Evolutionary conservation across 352 stramenopile genomes (phyloP), one percentile per base, ranked within the genome.

Genomic region (Peronosclerospora sorghi): DNA sequence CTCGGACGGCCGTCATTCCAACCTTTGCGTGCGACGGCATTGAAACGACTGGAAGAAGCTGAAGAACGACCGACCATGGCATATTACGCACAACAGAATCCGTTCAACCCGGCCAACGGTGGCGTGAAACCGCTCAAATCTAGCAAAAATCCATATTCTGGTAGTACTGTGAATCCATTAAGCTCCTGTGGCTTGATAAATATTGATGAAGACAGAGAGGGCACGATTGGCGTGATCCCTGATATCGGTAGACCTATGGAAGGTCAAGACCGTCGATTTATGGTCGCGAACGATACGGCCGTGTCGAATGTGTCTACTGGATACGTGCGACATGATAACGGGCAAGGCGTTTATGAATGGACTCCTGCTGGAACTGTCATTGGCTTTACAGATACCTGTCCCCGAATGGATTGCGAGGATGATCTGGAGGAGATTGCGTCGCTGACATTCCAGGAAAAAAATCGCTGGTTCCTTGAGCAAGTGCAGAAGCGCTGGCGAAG

Each of bases 381-480:
- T 35, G 51, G 57, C 15, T 64, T 73, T 12, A 52, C 45, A 0
- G 56, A 78, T 32, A 65, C 51, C 9, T 62, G 41, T 32, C 68
- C 70, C 5, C 70, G 76, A 12, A 68, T 84, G 32, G 63, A 84
- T n/a, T 85, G 68, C 35, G 74, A 86, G 1, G 74, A 89, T 48
- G 73, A 90, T 36, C 59, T 90, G n/a, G 78, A 90, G 55, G 78
- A 87, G 54, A 87, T 90, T 49, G 75, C 75, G 0, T 78, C 78
- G 39, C 54, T 88, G 8, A 86, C 78, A 29, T 88, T 88, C 46
- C 62, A 80, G 26, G 75, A 87, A 34, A 90, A 90, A 67, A 86
- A 85, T 34, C 68, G 68, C 19, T 90, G 78, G 78, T 90, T 90
- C 39, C 47, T 90, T 9, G 59, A 70, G 39, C 65, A 90, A 58